Conservation (phyloP, 495 filamentous ascomycete genomes). For the Cairneyella variabilis region DNA sequence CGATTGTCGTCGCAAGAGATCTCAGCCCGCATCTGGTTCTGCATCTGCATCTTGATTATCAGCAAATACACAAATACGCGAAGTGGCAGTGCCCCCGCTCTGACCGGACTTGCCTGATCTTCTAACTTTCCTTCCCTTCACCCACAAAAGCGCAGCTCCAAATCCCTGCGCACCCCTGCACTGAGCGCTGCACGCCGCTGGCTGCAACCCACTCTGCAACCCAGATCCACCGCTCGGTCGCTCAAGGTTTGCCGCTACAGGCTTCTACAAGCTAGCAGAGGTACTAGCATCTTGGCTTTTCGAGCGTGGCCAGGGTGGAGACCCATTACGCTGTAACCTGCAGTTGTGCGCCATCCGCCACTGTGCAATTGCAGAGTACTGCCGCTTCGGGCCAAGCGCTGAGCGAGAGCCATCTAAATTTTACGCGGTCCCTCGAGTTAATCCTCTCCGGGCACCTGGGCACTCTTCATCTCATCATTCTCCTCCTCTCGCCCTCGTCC, state of each 20-base stretch:
- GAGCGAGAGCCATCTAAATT: slow-evolving; percentile 9
- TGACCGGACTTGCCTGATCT: too few species aligned
- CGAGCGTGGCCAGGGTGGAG: not conserved
- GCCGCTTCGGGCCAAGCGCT: slow-evolving; percentile 17
- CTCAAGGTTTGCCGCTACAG: slow-evolving; percentile 16
- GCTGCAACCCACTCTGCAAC: too few species aligned
- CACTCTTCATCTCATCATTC: slow-evolving; percentile 10
- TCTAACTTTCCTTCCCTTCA: too few species aligned
- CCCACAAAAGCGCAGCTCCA: too few species aligned
- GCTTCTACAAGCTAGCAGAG: slow-evolving; percentile 10
- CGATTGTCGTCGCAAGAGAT: too few species aligned
- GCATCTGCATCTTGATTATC: too few species aligned
- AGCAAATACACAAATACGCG: too few species aligned
- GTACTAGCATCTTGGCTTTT: too few species aligned
- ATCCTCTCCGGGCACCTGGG: slow-evolving; percentile 18
- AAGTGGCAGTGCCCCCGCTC: too few species aligned
- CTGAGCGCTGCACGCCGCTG: too few species aligned
- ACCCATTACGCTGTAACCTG: slow-evolving; percentile 10
- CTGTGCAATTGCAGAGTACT: not conserved
- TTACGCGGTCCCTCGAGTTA: slow-evolving; percentile 15
- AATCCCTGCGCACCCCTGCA: too few species aligned
- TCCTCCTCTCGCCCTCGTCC: slow-evolving; percentile 5
- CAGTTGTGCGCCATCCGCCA: slow-evolving; percentile 17
- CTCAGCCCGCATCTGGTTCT: too few species aligned
- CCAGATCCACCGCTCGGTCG: not conserved